Evolutionary conservation across 2,329 filamentous ascomycete genomes (phyloP), one percentile per base, ranked within the genome.

Genomic region (Alternaria infectoria): DNA sequence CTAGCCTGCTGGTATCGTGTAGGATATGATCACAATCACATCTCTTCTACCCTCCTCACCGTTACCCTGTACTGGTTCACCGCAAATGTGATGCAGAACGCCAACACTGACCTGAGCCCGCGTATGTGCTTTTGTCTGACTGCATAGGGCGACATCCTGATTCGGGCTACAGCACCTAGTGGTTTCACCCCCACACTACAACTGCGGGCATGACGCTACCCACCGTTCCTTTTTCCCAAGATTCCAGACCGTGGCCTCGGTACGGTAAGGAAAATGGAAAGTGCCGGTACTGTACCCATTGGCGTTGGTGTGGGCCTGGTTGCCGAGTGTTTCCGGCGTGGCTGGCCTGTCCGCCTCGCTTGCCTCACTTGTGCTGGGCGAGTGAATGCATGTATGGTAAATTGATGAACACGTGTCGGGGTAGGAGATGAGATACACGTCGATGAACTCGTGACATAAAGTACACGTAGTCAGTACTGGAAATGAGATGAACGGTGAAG

Each of bases 1-100:
- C 54, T 46, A 56, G 54, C 25, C 40, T 56, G 54, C 9, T 9
- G 25, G 40, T 30, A 46, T 44, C 17, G 25, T 13, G 25, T 28
- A 13, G 23, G 43, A 30, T 21, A 13, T 25, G 43, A 40, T 25
- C 30, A 52, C 49, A 52, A 56, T 45, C 25, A 21, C 43, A 56
- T 28, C 43, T 30, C 54, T 46, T 56, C 40, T 44, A 46, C 40
- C 40, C 23, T 19, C 30, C 40, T 46, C 19, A 36, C 13, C 13
- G 36, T 21, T 54, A 44, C 36, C 52, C 49, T 52, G 49, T 52
- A 21, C n/a, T 25, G 49, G 49, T 52, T 52, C 49, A 52, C 49
- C 49, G 49, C 30, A 52, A 52, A 40, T 36, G 28, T 52, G 49
- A 54, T 54, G 21, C 21, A 21, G 19, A 13, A 44, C 25, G 32